Conservation (phyloP, 2,329 filamentous ascomycete species). For the Sporothrix pseudoabietina region DNA sequence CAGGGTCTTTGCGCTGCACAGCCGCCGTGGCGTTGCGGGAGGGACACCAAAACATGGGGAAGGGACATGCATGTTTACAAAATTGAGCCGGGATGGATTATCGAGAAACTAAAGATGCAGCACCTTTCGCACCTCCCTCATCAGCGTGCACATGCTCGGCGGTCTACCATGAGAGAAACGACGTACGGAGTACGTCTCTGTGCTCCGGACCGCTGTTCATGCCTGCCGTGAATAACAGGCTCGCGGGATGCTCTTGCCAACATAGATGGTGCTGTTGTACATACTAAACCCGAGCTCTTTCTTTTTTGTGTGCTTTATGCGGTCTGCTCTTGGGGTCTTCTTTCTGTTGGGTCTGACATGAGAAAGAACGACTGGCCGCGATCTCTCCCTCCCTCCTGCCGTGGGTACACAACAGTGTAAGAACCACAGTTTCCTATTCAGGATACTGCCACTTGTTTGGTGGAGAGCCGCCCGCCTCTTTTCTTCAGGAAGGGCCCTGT, state of each 20-base stretch:
- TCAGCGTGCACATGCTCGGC: neutral
- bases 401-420: neutral
- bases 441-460: constrained; percentile 10
- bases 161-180: neutral
- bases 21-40: constrained; percentile 1
- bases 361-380: constrained; percentile 12
- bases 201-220: neutral
- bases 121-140: neutral
- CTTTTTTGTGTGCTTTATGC: neutral
- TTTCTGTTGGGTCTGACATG: neutral
- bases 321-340: neutral
- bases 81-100: neutral
- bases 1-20: constrained; percentile 21
- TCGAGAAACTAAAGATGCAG: neutral
- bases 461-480: neutral
- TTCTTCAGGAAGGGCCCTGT: constrained; percentile 12
- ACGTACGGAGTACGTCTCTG: neutral
- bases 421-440: constrained; percentile 8
- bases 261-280: neutral
- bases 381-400: neutral
- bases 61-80: neutral
- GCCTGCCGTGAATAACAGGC: neutral
- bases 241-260: neutral
- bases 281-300: neutral
- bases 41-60: neutral